These are phyloP conservation scores for Akanthomyces uredinophilus DNA, from an alignment of 2,329 filamentous ascomycete species.

Conservation along the genomic window DNA sequence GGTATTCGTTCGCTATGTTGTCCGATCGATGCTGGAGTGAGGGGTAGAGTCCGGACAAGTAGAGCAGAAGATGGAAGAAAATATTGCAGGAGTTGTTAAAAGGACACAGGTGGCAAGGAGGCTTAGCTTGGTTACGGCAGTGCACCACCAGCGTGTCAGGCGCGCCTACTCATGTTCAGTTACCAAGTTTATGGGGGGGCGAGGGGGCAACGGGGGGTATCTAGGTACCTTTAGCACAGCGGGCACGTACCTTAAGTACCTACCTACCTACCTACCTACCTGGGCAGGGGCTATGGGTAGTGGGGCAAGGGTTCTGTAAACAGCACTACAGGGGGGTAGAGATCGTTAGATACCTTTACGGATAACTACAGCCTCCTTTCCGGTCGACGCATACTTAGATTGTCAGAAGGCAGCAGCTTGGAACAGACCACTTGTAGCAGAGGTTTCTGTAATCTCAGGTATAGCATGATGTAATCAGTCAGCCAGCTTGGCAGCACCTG, in stretches of 20 bases:
- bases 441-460: no score
- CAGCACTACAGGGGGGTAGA: neutral
- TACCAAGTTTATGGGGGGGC: neutral
- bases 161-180: neutral
- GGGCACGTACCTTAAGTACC: no score
- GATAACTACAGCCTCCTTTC: neutral
- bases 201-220: no score
- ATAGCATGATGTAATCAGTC: no score
- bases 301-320: neutral
- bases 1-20: neutral
- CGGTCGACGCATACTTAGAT: neutral
- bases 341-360: neutral
- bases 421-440: neutral
- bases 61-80: neutral
- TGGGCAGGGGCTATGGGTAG: neutral
- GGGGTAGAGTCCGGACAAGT: neutral
- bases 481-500: no score
- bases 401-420: neutral
- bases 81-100: neutral
- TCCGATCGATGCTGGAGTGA: neutral
- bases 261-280: no score
- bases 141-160: conserved; percentile 6
- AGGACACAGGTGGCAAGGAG: conserved; percentile 1
- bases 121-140: conserved; percentile 1
- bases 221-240: no score